Base-by-base conservation (phyloP, 441 rosid genomes). In the Gossypium gossypioides region DNA sequence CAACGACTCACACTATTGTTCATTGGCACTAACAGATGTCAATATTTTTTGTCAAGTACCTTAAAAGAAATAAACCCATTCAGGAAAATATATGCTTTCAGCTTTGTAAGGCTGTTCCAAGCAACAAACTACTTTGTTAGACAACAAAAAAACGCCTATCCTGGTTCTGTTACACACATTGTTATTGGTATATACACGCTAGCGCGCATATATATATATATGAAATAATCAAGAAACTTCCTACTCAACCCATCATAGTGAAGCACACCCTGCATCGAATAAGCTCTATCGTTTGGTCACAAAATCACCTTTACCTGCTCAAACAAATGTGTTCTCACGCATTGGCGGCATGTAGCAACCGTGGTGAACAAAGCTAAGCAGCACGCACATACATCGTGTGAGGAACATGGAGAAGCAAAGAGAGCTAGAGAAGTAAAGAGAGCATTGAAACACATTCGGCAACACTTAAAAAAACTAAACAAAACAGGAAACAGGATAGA, bases 81-180 rank as follows among this genome's bases (percentile, higher is more conserved):
- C 15, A 12, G 8, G 4, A 40, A 29, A 71, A 18, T n/a, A 72
- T 55, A 73, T 25, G 8, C 67, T 71, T 32, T 68, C 76, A 67
- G 72, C 79, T 79, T 77, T 12, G 68, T 72, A 77, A 75, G 75
- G 69, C 72, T 51, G 62, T 74, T 68, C 65, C 67, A 82, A 82
- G 84, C 83, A 83, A 77, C 81, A 56, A 59, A 21, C 77, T 71
- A 50, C 89, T 80, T 86, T 3, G 81, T 84, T 79, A 84, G 89
- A 84, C 83, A 86, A 80, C 7, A 87, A 80, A 86, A 85, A 65
- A 72, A 70, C 82, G 76, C 80, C 87, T 82, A 69, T 74, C 50
- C 22, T 1, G 8, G 5, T 44, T 46, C 15, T 24, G 12, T n/a
- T 59, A 57, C 63, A 13, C 4, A 25, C 32, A 27, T 32, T 32